These are phyloP conservation scores for Miscanthus lutarioriparius DNA, from an alignment of 176 grass and related monocot species.

Conservation along the genomic window DNA sequence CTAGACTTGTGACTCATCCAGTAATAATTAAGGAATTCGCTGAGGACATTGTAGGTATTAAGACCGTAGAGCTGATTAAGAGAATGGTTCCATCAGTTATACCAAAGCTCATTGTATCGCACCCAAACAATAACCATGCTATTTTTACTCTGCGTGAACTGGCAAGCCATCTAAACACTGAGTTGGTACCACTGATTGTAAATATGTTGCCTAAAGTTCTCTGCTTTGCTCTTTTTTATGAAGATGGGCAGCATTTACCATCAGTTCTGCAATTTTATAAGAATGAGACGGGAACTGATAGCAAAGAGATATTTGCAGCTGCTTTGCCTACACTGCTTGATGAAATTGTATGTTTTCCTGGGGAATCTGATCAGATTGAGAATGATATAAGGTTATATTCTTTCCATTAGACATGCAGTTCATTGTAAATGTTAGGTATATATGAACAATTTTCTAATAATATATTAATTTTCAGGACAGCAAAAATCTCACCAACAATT, in stretches of 20 bases:
- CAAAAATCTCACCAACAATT: constrained; percentile 68
- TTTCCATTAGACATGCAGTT: constrained; percentile 11
- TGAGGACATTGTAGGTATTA: constrained; percentile 74
- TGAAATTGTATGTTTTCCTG: constrained; percentile 92
- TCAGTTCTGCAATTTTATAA: constrained; percentile 92
- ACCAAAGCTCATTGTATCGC: constrained; percentile 85
- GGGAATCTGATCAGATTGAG: constrained; percentile 60
- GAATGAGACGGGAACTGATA: constrained; percentile 68
- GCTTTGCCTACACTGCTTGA: constrained; percentile 85
- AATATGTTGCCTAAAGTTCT: constrained; percentile 79
- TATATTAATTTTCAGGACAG: constrained; percentile 58
- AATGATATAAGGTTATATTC: constrained; percentile 68
- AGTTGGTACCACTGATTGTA: constrained; percentile 57
- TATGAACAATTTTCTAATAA: constrained; percentile 26
- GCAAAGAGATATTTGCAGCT: constrained; percentile 90
- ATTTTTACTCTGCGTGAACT: constrained; percentile 71
- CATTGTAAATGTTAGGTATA: not conserved
- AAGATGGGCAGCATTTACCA: constrained; percentile 64
- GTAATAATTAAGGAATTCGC: constrained; percentile 73
- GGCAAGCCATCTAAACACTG: constrained; percentile 67
- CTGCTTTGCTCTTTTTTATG: constrained; percentile 77
- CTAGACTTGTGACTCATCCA: constrained; percentile 60
- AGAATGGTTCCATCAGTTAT: constrained; percentile 86
- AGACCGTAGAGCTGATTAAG: constrained; percentile 67
- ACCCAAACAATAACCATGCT: constrained; percentile 61